phyloP scores from a whole-genome alignment of 2,329 filamentous ascomycete genomes.

The Zarea fungicola region DNA sequence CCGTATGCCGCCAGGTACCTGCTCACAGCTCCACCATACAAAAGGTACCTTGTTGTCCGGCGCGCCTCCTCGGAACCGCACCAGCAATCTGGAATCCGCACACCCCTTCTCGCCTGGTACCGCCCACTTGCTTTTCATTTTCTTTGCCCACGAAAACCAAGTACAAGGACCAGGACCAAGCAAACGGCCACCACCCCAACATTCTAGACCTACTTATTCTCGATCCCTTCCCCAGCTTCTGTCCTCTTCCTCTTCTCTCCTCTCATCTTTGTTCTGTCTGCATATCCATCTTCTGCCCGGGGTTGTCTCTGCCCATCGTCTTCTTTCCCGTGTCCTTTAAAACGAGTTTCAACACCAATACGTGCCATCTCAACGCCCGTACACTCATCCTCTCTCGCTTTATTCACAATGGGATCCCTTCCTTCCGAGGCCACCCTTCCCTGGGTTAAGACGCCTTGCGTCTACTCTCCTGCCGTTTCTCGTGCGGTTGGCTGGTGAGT shows the following conservation, averaged over 20 bases:
- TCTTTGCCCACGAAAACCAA: constrained; percentile 5
- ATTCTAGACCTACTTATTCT: constrained; percentile 10
- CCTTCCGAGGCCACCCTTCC: constrained; percentile 40
- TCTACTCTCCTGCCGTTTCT: constrained; percentile 62
- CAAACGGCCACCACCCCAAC: constrained; percentile 10
- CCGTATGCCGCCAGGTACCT: constrained; percentile 6
- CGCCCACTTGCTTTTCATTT: not conserved
- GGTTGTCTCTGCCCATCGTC: no score
- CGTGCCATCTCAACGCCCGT: constrained; percentile 11
- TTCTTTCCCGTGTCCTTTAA: not conserved
- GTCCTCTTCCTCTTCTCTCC: not conserved
- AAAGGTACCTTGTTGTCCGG: not conserved
- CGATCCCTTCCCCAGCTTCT: not conserved
- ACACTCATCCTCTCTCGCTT: not conserved
- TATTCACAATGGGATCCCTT: constrained; percentile 36
- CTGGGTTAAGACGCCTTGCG: constrained; percentile 68
- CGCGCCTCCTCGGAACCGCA: constrained; percentile 2
- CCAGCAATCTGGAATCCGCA: no score
- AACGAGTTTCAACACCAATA: constrained; percentile 15
- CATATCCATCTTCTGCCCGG: no score
- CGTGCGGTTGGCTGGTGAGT: constrained; percentile 66
- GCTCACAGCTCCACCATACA: not conserved
- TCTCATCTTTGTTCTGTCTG: not conserved
- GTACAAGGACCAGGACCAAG: no score
- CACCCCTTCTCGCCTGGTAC: constrained; percentile 1